Conservation (phyloP, 495 filamentous ascomycete genomes). For the Penicillium silybi region DNA sequence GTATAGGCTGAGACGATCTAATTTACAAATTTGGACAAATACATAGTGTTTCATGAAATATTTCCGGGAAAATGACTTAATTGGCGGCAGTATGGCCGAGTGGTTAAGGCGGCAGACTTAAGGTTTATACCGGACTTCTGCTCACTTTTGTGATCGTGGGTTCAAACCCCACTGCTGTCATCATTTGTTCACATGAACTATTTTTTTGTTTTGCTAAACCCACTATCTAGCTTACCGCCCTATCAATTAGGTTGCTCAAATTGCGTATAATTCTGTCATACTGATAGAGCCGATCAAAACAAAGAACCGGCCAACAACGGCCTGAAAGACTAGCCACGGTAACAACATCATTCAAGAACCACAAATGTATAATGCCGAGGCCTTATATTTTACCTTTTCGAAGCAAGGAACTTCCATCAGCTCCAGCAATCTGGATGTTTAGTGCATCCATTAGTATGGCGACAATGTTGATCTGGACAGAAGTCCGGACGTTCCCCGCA, state of each 20-base stretch:
- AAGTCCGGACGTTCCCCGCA: conserved; percentile 16
- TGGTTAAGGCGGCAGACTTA: background rate
- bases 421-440: background rate
- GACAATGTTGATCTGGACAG: conserved; percentile 5
- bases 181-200: background rate
- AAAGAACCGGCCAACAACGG: background rate
- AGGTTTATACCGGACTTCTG: background rate
- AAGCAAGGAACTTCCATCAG: background rate
- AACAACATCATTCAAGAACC: background rate
- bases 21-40: background rate
- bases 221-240: too few species aligned
- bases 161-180: background rate
- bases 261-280: too few species aligned
- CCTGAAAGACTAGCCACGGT: background rate
- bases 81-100: background rate
- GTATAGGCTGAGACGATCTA: background rate
- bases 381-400: background rate
- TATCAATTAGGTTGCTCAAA: too few species aligned
- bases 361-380: background rate
- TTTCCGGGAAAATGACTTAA: background rate
- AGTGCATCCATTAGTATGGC: background rate
- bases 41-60: background rate
- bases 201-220: background rate
- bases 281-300: background rate
- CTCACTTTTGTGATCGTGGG: background rate